A percentile compares a stretch with the other conserved stretches of the same genome.
phyloP scores from a whole-genome alignment of 805 yeast genomes.

The Diddensiella caesifluorescens region DNA sequence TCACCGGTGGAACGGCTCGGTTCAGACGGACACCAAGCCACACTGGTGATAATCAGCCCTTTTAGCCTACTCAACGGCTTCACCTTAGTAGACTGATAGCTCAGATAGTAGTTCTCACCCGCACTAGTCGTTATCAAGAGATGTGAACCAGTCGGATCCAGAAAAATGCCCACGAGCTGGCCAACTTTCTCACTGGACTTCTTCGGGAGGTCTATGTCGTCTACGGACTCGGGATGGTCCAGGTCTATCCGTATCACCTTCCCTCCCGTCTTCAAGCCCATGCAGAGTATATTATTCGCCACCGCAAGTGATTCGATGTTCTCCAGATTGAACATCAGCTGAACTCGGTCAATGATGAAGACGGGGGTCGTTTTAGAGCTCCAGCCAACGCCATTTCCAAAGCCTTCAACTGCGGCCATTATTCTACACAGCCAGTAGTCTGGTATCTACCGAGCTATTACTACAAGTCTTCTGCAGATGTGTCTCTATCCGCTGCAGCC shows the following conservation, averaged over 20 bases:
- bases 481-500: no score
- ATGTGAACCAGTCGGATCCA: constrained; percentile 50
- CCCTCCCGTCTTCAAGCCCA: constrained; percentile 50
- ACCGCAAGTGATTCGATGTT: constrained; percentile 50
- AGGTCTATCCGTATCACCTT: constrained; percentile 59
- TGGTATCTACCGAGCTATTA: no score
- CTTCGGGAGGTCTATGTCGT: constrained; percentile 33
- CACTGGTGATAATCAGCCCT: constrained; percentile 39
- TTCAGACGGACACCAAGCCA: constrained; percentile 39
- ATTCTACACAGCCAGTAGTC: no score
- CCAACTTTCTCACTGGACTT: constrained; percentile 24
- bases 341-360: constrained; percentile 39
- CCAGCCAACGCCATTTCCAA: constrained; percentile 2
- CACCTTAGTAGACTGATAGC: constrained; percentile 38
- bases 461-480: no score
- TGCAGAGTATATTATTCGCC: constrained; percentile 48
- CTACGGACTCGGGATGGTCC: constrained; percentile 57
- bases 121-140: constrained; percentile 44
- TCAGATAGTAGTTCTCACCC: constrained; percentile 45
- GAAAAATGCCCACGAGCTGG: constrained; percentile 36
- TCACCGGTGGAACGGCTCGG: constrained; percentile 40
- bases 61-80: constrained; percentile 44
- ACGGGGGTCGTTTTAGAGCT: constrained; percentile 9
- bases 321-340: constrained; percentile 45
- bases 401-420: no score